Base-by-base conservation (phyloP, 306 rosid species). In the Nissolia schottii region DNA sequence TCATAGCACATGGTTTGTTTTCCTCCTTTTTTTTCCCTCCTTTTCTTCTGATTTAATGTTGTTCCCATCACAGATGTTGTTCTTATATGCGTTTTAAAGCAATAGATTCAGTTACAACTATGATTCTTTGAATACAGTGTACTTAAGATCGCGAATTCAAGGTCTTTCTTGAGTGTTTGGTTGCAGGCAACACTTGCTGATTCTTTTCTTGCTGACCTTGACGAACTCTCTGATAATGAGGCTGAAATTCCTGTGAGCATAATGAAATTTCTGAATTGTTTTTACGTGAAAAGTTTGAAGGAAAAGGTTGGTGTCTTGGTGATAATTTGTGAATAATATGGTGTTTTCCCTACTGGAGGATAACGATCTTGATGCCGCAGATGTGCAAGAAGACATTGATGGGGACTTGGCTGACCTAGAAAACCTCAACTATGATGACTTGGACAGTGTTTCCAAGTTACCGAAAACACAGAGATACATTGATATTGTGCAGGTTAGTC, bases 171-270 rank as follows among this genome's bases (percentile, higher is more conserved):
- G 37, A 10, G 10, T 40, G 50, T 56, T 55, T 66, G 74, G 55
- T 80, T 86, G 68, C 89, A 91, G 98, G 96, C 94, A 14, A 91
- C 98, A 28, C 88, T 93, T 22, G 98, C 98, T 18, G 98, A 93
- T 83, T 89, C 97, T 55, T 93, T 93, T 63, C 98, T 91, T 18
- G 97, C 97, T 3, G 98, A 93, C 79, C 97, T 93, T 3, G 98
- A 93, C 57, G 98, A 93, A 61, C 91, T 93, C 57, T 93, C 98
- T 16, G 96, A 93, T 81, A 92, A 89, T 63, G 98, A 93, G 70
- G 94, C 89, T 1, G 88, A 89, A 22, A 59, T 83, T 79, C 76
- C 65, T 13, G 97, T 93, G 38, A 81, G 97, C 74, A 1, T 25
- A 48, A 8, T 19, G n/a, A n/a, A n/a, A n/a, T 16, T 34, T 51